phyloP scores from a whole-genome alignment of 495 filamentous ascomycete species.

The Trichocladium uniseriatum region DNA sequence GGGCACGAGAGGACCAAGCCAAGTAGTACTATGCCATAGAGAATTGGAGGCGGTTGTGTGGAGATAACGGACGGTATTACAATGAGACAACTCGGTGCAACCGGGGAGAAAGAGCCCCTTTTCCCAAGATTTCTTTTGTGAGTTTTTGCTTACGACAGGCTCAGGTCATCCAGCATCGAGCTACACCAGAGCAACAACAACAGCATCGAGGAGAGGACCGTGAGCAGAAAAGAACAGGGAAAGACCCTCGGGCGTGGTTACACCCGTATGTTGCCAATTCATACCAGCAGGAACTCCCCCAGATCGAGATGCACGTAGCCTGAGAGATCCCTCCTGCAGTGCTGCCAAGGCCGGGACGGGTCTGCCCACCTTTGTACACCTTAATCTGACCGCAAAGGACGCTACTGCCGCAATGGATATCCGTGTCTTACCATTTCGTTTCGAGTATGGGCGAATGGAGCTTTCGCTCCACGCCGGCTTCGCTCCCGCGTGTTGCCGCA shows the following conservation, averaged over 20 bases:
- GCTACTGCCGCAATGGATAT: slow-evolving; percentile 1
- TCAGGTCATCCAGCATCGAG: neutral
- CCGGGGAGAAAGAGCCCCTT: neutral
- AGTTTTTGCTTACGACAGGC: neutral
- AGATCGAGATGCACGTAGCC: slow-evolving; percentile 1
- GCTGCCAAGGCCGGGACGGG: neutral
- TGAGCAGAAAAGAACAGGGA: neutral
- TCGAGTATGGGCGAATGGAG: neutral
- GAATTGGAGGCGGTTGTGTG: neutral
- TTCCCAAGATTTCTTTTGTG: neutral
- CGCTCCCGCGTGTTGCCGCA: neutral
- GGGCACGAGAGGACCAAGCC: neutral
- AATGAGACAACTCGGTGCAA: neutral
- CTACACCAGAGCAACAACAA: neutral
- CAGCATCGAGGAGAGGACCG: neutral
- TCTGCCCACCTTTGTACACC: neutral
- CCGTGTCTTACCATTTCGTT: neutral
- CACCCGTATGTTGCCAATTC: neutral
- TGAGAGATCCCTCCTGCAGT: neutral
- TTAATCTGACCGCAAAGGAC: neutral
- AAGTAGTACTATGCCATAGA: neutral
- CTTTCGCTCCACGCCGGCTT: no score
- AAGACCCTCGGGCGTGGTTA: slow-evolving; percentile 1
- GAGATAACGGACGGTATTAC: neutral
- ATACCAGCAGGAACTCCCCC: neutral